phyloP scores from a whole-genome alignment of 1,284 basidiomycete species.

The Hortiboletus rubellus region DNA sequence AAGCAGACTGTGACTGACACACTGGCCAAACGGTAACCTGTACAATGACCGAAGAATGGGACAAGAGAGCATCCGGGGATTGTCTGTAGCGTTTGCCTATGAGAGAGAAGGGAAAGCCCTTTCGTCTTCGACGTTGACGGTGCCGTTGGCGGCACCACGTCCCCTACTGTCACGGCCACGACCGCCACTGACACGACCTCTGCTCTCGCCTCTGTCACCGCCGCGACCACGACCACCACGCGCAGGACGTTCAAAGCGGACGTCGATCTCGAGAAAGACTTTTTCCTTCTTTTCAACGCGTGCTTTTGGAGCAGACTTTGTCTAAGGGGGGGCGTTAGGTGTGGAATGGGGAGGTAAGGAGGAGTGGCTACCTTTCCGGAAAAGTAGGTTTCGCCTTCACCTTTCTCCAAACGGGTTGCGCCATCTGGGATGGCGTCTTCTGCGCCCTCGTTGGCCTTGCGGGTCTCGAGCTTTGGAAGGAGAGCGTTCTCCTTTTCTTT shows the following conservation, averaged over 20 bases:
- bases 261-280: slow-evolving; percentile 75
- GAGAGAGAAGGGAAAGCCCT: slow-evolving; percentile 82
- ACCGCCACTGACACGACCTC: slow-evolving; percentile 42
- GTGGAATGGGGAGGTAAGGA: neutral
- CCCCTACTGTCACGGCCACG: slow-evolving; percentile 45
- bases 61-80: slow-evolving; percentile 1
- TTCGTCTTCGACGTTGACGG: slow-evolving; percentile 74
- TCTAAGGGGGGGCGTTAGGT: slow-evolving; percentile 38
- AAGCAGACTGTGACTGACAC: slow-evolving; percentile 6
- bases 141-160: slow-evolving; percentile 33
- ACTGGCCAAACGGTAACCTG: slow-evolving; percentile 9
- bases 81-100: slow-evolving; percentile 36
- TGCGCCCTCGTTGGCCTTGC: slow-evolving; percentile 69
- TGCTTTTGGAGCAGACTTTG: slow-evolving; percentile 59
- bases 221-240: slow-evolving; percentile 55
- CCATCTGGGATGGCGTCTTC: slow-evolving; percentile 62
- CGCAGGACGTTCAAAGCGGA: slow-evolving; percentile 69
- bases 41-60: slow-evolving; percentile 7
- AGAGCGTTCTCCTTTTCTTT: slow-evolving; percentile 53
- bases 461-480: slow-evolving; percentile 70
- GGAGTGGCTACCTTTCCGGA: slow-evolving; percentile 61
- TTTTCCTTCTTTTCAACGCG: slow-evolving; percentile 78
- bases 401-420: slow-evolving; percentile 59
- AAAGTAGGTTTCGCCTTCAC: slow-evolving; percentile 68
- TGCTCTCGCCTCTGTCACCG: slow-evolving; percentile 37